These are phyloP conservation scores for Backusella luteola DNA, from an alignment of 192 early-diverging fungal genomes.

Conservation along the genomic window DNA sequence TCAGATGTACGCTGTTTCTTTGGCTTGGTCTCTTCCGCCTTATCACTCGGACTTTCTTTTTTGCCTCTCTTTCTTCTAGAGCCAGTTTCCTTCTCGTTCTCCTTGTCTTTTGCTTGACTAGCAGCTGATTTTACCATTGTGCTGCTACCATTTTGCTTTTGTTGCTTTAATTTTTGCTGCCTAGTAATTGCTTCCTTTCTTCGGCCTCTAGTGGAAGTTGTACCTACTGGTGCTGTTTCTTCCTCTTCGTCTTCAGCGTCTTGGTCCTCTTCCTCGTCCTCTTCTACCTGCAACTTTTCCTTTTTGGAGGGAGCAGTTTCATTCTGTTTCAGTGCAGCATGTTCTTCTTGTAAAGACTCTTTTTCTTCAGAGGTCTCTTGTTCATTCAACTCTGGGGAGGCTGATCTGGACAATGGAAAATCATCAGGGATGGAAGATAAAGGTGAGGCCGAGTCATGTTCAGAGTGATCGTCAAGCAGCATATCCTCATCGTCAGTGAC, in stretches of 20 bases:
- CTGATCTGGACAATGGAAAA: constrained; percentile 38
- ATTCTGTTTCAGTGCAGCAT: neutral
- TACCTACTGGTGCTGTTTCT: neutral
- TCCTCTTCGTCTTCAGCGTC: neutral
- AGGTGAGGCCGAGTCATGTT: constrained; percentile 35
- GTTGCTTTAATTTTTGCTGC: neutral
- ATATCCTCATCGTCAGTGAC: constrained; percentile 10
- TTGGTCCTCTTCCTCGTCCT: neutral
- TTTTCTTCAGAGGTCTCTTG: neutral
- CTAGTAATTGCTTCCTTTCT: neutral
- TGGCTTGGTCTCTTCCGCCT: neutral
- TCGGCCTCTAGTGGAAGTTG: neutral
- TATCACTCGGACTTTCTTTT: neutral
- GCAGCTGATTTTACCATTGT: neutral
- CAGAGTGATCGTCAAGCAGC: constrained; percentile 16
- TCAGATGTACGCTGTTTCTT: neutral
- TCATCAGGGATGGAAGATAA: constrained; percentile 42
- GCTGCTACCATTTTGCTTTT: neutral
- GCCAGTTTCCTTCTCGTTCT: neutral
- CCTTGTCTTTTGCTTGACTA: neutral
- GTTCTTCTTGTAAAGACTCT: constrained; percentile 3
- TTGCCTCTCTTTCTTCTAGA: neutral
- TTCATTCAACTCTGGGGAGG: constrained; percentile 24
- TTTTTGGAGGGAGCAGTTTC: neutral
- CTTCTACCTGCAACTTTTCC: neutral